Percentiles rank a stretch among this genome's conserved stretches.
Conservation (phyloP, 352 stramenopile genomes). For the Phytophthora multivora region DNA sequence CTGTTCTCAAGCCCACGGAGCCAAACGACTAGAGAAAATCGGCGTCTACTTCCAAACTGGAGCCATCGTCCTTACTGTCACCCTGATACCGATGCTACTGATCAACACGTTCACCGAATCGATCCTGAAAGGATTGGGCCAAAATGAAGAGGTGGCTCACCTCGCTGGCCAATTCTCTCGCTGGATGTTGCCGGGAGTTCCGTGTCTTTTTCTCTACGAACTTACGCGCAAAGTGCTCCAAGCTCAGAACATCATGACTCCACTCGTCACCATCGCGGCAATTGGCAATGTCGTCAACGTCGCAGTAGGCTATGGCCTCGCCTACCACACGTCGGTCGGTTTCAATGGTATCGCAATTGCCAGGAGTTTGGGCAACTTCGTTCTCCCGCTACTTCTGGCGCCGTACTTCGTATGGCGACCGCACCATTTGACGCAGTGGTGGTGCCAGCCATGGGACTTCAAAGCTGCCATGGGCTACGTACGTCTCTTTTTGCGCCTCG, state of each 20-base stretch:
- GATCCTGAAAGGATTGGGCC: constrained; percentile 45
- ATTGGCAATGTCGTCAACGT: constrained; percentile 68
- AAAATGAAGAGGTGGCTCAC: constrained; percentile 50
- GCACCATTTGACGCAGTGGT: constrained; percentile 38
- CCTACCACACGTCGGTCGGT: constrained; percentile 66
- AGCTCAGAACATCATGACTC: constrained; percentile 71
- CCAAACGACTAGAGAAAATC: constrained; percentile 61
- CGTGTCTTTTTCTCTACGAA: constrained; percentile 80
- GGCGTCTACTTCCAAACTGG: constrained; percentile 79
- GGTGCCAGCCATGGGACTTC: constrained; percentile 40
- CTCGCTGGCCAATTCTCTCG: constrained; percentile 60
- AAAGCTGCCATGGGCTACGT: constrained; percentile 33
- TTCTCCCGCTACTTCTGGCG: constrained; percentile 44
- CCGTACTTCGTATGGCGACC: constrained; percentile 49
- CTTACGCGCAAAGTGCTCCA: constrained; percentile 75
- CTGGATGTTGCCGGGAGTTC: constrained; percentile 57
- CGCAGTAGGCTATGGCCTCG: constrained; percentile 57
- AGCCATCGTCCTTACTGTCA: constrained; percentile 48
- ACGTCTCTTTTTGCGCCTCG: constrained; percentile 50
- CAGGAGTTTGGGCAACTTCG: constrained; percentile 48
- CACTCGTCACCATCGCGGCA: constrained; percentile 71
- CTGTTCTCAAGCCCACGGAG: constrained; percentile 67
- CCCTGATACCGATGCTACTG: constrained; percentile 47
- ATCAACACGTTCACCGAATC: constrained; percentile 56
- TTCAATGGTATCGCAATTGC: constrained; percentile 74